These are phyloP conservation scores for Annulohypoxylon bovei DNA, from an alignment of 495 filamentous ascomycete genomes.

Conservation along the genomic window DNA sequence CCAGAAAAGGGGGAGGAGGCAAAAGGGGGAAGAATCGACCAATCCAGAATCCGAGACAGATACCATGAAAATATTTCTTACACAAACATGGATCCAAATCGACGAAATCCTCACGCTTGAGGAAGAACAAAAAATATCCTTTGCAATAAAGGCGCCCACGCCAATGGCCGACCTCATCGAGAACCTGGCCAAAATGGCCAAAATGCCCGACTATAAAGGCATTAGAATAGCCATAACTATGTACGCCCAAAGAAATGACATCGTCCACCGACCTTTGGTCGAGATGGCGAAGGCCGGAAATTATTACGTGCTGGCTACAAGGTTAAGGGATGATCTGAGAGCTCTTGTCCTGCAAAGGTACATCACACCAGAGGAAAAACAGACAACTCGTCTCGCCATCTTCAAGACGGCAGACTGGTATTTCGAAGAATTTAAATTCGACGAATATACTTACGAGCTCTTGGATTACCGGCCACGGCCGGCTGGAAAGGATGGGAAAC, in stretches of 20 bases:
- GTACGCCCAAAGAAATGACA: not conserved
- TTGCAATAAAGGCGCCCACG: not conserved
- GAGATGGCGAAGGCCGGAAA: conserved; percentile 1
- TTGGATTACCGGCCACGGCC: not conserved
- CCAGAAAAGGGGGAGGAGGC: no score
- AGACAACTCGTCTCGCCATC: not conserved
- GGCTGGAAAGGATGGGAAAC: not conserved
- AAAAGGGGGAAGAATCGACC: no score
- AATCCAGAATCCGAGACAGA: no score
- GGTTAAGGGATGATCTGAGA: not conserved
- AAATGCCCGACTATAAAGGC: not conserved
- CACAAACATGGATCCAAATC: no score
- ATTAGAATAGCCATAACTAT: conserved; percentile 1
- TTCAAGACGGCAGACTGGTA: not conserved
- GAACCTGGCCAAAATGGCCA: not conserved
- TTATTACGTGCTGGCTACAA: not conserved
- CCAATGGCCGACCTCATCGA: not conserved
- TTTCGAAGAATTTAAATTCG: not conserved
- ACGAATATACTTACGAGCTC: not conserved
- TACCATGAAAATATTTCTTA: no score
- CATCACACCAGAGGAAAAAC: not conserved
- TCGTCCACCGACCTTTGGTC: not conserved
- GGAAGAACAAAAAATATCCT: no score
- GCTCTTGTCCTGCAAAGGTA: not conserved
- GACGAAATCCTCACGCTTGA: no score